phyloP scores from a whole-genome alignment of 257 asterid genomes.

The Penstemon eatonii region DNA sequence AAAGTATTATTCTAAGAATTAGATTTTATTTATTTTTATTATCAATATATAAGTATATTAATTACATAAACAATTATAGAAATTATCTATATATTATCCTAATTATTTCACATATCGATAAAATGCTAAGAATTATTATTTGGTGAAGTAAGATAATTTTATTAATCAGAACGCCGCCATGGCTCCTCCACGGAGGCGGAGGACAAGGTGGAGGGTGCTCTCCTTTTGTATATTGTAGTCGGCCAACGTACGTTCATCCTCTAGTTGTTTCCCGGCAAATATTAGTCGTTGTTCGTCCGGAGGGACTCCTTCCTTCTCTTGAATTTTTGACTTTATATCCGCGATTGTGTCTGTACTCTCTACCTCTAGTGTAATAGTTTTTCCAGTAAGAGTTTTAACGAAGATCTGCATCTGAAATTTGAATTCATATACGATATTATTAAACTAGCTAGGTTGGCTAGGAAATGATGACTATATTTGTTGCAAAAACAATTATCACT shows the following conservation, averaged over 20 bases:
- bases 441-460: neutral
- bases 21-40: too few relatives aligned
- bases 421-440: neutral
- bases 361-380: neutral
- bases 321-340: neutral
- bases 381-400: neutral
- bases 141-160: too few relatives aligned
- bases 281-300: constrained; percentile 1
- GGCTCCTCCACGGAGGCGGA: constrained; percentile 8
- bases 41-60: too few relatives aligned
- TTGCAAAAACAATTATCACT: too few relatives aligned
- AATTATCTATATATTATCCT: too few relatives aligned
- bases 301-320: constrained; percentile 8
- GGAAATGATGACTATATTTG: neutral
- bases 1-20: too few relatives aligned
- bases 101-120: too few relatives aligned
- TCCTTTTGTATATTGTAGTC: constrained; percentile 13
- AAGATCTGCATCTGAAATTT: constrained; percentile 17
- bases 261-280: neutral
- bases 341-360: neutral
- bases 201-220: constrained; percentile 19
- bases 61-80: too few relatives aligned
- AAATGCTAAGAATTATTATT: too few relatives aligned
- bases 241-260: constrained; percentile 4
- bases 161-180: neutral